Base-by-base conservation (phyloP, 2,329 filamentous ascomycete species). In the Teratosphaeria gauchensis region DNA sequence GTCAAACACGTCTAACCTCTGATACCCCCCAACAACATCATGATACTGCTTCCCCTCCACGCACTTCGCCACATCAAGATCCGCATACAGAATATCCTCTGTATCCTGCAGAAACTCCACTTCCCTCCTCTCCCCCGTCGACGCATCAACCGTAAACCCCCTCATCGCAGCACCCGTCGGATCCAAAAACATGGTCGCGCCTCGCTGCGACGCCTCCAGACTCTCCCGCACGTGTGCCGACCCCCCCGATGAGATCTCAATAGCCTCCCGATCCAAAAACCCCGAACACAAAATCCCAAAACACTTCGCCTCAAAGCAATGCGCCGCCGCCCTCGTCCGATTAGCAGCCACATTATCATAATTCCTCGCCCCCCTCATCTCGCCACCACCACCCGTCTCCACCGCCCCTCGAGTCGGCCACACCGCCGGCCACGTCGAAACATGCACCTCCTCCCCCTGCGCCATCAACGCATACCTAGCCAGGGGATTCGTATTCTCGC, bases 241-340 rank as follows among this genome's bases (percentile, higher is more conserved):
- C 2, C 42, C 42, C 0, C 63, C 64, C 0, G 71, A 62, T 1
- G 59, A 59, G 79, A 72, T 73, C 16, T 75, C 71, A 16, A 58
- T 53, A 62, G 64, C 64, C 1, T 55, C 57, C 0, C 73, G 51
- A 21, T 74, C 76, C 0, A 83, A 66, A 24, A 74, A 65, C 0
- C 76, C 76, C 0, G 77, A 73, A 61, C 78, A 80, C 16, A 81
- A 65, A 0, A 83, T 74, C 0, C 80, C 81, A 53, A 83, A 84
- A 51, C 76, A 80, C 62, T 84, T 84, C 0, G 78, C 80, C 58
- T 83, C 82, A 61, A 84, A 83, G 61, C 80, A 83, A 65, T 83
- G 80, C 0, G 79, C 80, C 0, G 80, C 80, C 1, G 78, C 76
- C 2, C 81, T 71, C 0, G 72, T 79, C n/a, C 74, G 71, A 61